Base-by-base conservation (phyloP, 768 basidiomycete species). In the Fomitopsis serialis region DNA sequence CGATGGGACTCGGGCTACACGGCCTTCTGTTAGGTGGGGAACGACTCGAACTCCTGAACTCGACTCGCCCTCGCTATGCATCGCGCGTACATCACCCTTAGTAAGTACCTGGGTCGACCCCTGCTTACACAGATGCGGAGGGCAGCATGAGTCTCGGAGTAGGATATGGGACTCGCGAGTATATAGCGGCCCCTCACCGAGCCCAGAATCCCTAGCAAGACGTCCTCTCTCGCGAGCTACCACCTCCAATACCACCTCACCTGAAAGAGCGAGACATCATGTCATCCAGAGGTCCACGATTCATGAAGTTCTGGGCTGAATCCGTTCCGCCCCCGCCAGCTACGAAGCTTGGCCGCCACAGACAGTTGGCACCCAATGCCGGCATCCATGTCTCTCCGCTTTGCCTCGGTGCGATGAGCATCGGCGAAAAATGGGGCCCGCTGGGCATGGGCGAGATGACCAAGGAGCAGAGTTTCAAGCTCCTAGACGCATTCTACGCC, bases 341-440 rank as follows among this genome's bases (percentile, higher is more conserved):
- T 29, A 66, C 63, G 5, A 53, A 34, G 40, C 71, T 72, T 13
- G 72, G 60, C 3, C 56, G 59, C 24, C 72, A 76, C 59, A 72
- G 77, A n/a, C 57, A 59, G 13, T 63, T 78, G 15, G 69, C 73
- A 0, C 70, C 74, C 6, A 42, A 56, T 10, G 74, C 78, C 1
- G 75, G 75, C 9, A 64, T 79, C 24, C 72, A 71, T 42, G 79
- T 79, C 15, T 80, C 78, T 2, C 77, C 78, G 0, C 61, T 80
- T 19, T 66, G 68, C 27, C 72, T 80, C 24, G 78, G 78, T 2
- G 78, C 70, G 3, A 74, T 76, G 76, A 76, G 67, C 63, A 72
- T 78, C 32, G 76, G 78, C 7, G 71, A 77, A 55, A 68, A 73
- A 47, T 78, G 76, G 77, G 60, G 57, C 0, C 19, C 61, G 17